These are phyloP conservation scores for Citropsis articulata DNA, from an alignment of 345 rosid species.

Conservation along the genomic window DNA sequence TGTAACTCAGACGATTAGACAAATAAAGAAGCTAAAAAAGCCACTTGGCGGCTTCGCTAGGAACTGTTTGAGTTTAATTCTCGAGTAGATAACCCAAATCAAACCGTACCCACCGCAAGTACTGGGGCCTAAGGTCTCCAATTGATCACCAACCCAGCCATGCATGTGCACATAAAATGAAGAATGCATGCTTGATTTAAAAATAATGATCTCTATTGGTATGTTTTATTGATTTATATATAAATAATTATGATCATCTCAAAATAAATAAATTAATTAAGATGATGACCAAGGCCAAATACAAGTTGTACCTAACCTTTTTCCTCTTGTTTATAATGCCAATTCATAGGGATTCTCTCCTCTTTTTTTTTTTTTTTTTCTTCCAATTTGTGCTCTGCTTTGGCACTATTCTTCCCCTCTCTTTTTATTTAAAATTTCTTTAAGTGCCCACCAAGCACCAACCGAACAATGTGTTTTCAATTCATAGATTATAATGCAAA, in stretches of 20 bases:
- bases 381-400: not conserved
- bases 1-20: too few species aligned
- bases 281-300: not conserved
- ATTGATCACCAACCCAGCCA: too few species aligned
- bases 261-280: not conserved
- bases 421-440: not conserved
- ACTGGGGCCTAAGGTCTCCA: too few species aligned
- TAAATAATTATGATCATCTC: too few species aligned
- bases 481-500: not conserved
- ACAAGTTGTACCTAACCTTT: not conserved
- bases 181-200: not conserved
- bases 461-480: not conserved
- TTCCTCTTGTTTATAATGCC: not conserved
- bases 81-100: not conserved
- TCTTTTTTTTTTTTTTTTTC: not conserved
- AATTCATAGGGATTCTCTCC: not conserved
- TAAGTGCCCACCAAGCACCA: not conserved
- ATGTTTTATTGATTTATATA: not conserved
- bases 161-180: not conserved
- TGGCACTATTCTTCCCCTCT: not conserved
- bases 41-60: too few species aligned
- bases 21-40: too few species aligned
- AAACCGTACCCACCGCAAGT: not conserved
- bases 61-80: too few species aligned
- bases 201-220: not conserved